Percentiles rank a stretch among this genome's conserved stretches.
Evolutionary conservation across 495 filamentous ascomycete species (phyloP).

Genomic region (Penicillium goetzii): DNA sequence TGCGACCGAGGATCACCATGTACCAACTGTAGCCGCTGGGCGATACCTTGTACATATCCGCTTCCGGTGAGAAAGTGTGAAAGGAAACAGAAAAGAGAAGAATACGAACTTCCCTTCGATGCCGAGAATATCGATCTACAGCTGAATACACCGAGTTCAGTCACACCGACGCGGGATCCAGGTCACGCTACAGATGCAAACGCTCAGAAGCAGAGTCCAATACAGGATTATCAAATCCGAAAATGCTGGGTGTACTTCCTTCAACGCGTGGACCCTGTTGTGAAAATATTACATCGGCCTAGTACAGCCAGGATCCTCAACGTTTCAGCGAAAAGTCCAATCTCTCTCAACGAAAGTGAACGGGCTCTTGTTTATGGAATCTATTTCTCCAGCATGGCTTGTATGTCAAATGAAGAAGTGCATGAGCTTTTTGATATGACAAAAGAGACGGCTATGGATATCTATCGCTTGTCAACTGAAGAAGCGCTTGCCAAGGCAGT

Average conservation of each 20-base stretch:
- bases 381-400: neutral
- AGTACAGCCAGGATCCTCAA: neutral
- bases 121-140: neutral
- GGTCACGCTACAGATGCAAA: neutral
- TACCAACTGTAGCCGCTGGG: neutral
- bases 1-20: conserved; percentile 5
- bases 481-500: conserved; percentile 5
- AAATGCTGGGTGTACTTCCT: neutral
- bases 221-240: neutral
- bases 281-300: conserved; percentile 2
- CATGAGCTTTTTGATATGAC: neutral
- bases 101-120: neutral
- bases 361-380: neutral
- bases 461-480: conserved; percentile 9
- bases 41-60: neutral
- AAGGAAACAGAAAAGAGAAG: neutral
- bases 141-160: neutral
- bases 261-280: conserved; percentile 1
- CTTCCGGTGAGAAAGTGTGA: neutral
- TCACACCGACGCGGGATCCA: neutral
- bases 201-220: neutral
- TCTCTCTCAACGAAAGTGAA: neutral
- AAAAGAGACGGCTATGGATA: neutral
- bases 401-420: conserved; percentile 1
- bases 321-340: neutral